Base-by-base conservation (phyloP, 2,329 filamentous ascomycete species). In the Claviceps fusiformis region DNA sequence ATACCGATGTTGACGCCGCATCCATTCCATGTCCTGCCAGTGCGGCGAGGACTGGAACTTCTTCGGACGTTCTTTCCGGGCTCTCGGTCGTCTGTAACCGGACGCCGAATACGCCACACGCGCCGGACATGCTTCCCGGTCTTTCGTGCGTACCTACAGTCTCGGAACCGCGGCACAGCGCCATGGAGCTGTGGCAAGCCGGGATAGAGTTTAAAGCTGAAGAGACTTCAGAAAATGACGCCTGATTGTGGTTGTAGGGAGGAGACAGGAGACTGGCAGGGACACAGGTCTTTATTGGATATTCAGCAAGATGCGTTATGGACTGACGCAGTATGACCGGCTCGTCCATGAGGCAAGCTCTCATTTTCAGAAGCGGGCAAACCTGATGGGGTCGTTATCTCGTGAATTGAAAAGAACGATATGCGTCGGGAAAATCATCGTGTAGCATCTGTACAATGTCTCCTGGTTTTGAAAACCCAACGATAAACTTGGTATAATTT, bases 131-230 rank as follows among this genome's bases (percentile, higher is more conserved):
- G 9, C 50, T 50, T 4, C 29, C 31, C n/a, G 44, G 24, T 27
- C 39, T 37, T 17, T 24, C 24, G 24, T 37, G 44, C 24, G 46
- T 29, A 15, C 11, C 31, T 10, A 10, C 24, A 10, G 29, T 17
- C 17, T 39, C 39, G 11, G 50, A 53, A 35, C 33, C 37, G 13
- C 19, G 46, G 31, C 44, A 47, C 10, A 50, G 50, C n/a, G 55
- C 55, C 41, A 55, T 56, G 1, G 53, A 55, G 39, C 54, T 53
- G 47, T 57, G 52, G 52, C 55, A 55, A 48, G 52, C 43, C 24
- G 47, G 55, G 35, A 35, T 47, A 48, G 45, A 47, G 3, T 29
- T 31, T 2, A 33, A 37, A 27, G 15, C 46, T 17, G 7, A 35
- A 43, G 29, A 33, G 44, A 29, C 55, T 15, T 29, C 13, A 19